Percentiles rank a stretch among this genome's conserved stretches.
Evolutionary conservation across 2,329 filamentous ascomycete genomes (phyloP).

Genomic region (Fusarium duplospermum): DNA sequence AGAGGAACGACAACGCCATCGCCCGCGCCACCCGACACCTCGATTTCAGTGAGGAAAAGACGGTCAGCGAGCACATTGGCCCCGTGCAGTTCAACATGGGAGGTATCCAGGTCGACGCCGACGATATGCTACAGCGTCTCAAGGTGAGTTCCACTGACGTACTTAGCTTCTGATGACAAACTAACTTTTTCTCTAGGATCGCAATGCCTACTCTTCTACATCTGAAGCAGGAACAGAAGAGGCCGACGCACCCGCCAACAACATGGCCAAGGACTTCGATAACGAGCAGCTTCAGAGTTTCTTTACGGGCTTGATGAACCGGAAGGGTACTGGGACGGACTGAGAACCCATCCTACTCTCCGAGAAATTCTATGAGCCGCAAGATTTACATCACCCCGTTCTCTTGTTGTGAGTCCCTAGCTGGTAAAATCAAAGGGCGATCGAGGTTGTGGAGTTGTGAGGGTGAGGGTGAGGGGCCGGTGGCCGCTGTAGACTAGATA

Average conservation of each 20-base stretch:
- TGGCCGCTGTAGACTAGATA: conserved; percentile 56
- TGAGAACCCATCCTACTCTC: background rate
- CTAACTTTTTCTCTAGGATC: conserved; percentile 58
- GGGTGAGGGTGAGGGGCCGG: conserved; percentile 28
- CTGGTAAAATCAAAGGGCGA: conserved; percentile 15
- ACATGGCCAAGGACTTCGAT: conserved; percentile 59
- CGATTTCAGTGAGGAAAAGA: conserved; percentile 57
- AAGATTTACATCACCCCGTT: background rate
- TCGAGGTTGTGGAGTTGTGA: conserved; percentile 18
- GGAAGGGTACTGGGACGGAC: conserved; percentile 50
- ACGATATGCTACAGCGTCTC: conserved; percentile 89
- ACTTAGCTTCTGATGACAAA: background rate
- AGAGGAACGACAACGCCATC: conserved; percentile 51
- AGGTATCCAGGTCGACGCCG: conserved; percentile 94
- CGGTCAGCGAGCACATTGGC: conserved; percentile 83
- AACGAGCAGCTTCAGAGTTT: conserved; percentile 70
- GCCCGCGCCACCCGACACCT: conserved; percentile 40
- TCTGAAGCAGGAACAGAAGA: conserved; percentile 56
- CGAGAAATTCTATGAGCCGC: background rate
- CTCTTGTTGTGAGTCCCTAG: conserved; percentile 10
- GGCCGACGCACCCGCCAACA: conserved; percentile 51
- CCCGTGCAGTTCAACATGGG: conserved; percentile 99
- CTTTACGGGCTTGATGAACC: conserved; percentile 70
- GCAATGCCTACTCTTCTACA: conserved; percentile 64
- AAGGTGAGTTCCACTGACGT: conserved; percentile 68